Conservation (phyloP, 164 flowering plant genomes). For the Piper betle region DNA sequence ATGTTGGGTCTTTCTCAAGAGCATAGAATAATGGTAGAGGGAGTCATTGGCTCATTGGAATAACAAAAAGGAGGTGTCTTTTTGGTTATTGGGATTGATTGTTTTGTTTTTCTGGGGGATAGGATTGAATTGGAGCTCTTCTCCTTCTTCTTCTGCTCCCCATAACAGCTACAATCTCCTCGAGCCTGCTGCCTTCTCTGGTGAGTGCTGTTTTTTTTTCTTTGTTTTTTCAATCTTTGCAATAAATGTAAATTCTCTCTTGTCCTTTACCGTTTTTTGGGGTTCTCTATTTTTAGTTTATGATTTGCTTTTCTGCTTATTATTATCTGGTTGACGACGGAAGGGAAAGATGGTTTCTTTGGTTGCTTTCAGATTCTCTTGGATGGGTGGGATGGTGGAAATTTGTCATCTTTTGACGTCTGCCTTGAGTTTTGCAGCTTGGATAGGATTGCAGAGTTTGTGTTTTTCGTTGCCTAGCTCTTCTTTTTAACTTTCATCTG, state of each 20-base stretch:
- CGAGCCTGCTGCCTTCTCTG: slow-evolving; percentile 21
- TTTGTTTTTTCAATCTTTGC: no score
- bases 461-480: background rate
- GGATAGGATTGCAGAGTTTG: background rate
- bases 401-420: background rate
- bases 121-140: slow-evolving; percentile 25
- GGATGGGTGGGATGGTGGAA: background rate
- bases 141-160: slow-evolving; percentile 43
- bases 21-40: no score
- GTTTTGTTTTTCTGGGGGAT: slow-evolving; percentile 33
- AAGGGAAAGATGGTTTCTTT: background rate
- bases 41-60: no score
- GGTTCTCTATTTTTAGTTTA: background rate
- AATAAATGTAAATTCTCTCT: background rate
- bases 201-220: slow-evolving; percentile 16
- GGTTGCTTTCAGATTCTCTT: background rate
- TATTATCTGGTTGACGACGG: background rate
- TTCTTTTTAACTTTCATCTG: background rate
- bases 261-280: slow-evolving; percentile 2
- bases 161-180: slow-evolving; percentile 29
- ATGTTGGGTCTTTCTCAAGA: slow-evolving; percentile 5
- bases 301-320: background rate
- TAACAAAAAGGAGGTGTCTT: slow-evolving; percentile 22
- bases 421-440: background rate
- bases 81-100: slow-evolving; percentile 46